These are phyloP conservation scores for Zasmidium angulare DNA, from an alignment of 2,329 filamentous ascomycete species.

Conservation along the genomic window DNA sequence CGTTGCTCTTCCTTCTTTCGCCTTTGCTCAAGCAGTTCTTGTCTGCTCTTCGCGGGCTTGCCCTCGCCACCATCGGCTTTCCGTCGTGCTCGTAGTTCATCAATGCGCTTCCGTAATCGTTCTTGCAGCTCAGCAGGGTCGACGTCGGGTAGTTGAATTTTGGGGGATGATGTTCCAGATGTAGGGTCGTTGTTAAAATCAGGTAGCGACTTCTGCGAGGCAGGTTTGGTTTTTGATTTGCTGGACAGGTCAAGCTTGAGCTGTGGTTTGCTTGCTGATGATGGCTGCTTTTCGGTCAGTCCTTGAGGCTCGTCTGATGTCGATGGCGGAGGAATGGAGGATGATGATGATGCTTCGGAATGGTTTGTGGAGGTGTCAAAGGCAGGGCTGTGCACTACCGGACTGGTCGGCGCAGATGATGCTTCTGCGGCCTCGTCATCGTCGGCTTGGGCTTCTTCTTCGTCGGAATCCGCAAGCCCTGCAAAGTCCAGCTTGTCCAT, in stretches of 20 bases:
- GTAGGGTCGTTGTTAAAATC: conserved; percentile 16
- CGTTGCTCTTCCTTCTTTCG: conserved; percentile 83
- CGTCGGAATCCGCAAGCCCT: conserved; percentile 27
- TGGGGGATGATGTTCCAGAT: conserved; percentile 34
- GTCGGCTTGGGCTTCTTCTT: conserved; percentile 24
- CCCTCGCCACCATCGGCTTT: conserved; percentile 85
- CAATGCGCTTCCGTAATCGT: conserved; percentile 78
- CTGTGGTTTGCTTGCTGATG: conserved; percentile 14
- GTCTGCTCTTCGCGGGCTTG: conserved; percentile 77
- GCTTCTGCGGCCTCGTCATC: conserved; percentile 32
- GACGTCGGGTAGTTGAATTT: conserved; percentile 52
- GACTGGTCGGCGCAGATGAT: conserved; percentile 39
- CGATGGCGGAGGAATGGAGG: conserved; percentile 44
- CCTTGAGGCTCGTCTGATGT: conserved; percentile 19
- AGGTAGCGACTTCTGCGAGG: conserved; percentile 27
- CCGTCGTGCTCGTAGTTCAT: conserved; percentile 77
- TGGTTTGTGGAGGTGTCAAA: conserved; percentile 40
- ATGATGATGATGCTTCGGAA: conserved; percentile 47
- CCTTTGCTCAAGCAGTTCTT: conserved; percentile 88
- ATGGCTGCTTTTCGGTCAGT: conserved; percentile 14
- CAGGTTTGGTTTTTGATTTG: conserved; percentile 31
- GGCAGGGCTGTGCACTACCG: conserved; percentile 40
- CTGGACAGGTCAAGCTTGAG: conserved; percentile 22
- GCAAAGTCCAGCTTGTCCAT: conserved; percentile 35
- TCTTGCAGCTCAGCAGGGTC: conserved; percentile 74